Evolutionary conservation across 331 rosid genomes (phyloP).

Genomic region (Acacia concinna): DNA sequence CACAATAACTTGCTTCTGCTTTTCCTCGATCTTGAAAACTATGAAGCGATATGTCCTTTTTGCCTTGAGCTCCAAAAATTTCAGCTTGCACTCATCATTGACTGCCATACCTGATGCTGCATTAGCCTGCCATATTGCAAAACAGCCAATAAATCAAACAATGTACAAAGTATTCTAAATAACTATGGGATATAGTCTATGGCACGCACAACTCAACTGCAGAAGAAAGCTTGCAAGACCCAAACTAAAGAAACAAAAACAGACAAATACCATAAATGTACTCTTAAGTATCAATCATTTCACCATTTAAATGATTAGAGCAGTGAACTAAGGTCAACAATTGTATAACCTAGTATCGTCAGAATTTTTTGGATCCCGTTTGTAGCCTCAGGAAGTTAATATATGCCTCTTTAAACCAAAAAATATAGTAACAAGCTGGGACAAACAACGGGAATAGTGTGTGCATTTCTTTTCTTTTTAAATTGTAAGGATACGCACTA

Average conservation of each 20-base stretch:
- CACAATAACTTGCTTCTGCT: slow-evolving; percentile 68
- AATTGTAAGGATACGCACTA: no score
- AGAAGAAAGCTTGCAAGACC: neutral
- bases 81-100: slow-evolving; percentile 68
- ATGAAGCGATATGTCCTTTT: slow-evolving; percentile 63
- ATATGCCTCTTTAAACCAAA: no score
- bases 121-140: slow-evolving; percentile 52
- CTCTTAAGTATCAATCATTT: neutral
- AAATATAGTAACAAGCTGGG: no score
- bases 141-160: neutral
- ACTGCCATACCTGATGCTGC: slow-evolving; percentile 75
- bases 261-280: neutral
- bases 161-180: neutral
- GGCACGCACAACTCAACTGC: neutral
- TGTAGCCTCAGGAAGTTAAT: no score
- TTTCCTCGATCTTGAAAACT: slow-evolving; percentile 65
- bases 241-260: neutral
- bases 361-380: no score
- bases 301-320: neutral
- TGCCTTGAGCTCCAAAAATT: slow-evolving; percentile 65
- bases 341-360: no score
- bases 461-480: no score
- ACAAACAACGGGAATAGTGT: no score
- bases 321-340: no score
- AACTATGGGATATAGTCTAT: neutral